phyloP scores from a whole-genome alignment of 2,329 filamentous ascomycete species.

The Pseudocercospora ulei region DNA sequence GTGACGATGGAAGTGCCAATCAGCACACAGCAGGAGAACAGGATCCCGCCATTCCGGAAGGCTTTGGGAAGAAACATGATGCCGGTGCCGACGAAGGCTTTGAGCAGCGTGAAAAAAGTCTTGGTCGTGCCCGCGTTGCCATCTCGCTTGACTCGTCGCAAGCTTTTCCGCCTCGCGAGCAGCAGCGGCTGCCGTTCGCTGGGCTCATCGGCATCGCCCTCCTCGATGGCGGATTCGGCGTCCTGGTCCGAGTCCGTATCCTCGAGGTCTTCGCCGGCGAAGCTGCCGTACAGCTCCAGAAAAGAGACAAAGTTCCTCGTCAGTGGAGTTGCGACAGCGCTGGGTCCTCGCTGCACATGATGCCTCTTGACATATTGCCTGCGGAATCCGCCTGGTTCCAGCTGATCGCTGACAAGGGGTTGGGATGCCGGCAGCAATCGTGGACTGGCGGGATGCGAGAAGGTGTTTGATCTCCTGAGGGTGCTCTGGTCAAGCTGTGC shows the following conservation, averaged over 20 bases:
- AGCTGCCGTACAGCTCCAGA: constrained; percentile 63
- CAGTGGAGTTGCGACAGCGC: constrained; percentile 44
- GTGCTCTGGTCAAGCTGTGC: constrained; percentile 32
- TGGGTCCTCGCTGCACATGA: constrained; percentile 38
- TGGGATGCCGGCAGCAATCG: constrained; percentile 23
- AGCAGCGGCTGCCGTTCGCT: constrained; percentile 53
- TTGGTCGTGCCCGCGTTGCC: constrained; percentile 60
- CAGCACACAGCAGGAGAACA: constrained; percentile 63
- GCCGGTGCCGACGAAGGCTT: constrained; percentile 69
- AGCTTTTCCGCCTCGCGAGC: constrained; percentile 48
- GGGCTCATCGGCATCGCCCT: constrained; percentile 49
- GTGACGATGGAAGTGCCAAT: constrained; percentile 56
- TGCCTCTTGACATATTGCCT: constrained; percentile 44
- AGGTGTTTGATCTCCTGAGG: constrained; percentile 53
- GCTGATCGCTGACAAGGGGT: constrained; percentile 39
- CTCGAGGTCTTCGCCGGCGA: constrained; percentile 61
- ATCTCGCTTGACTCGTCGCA: constrained; percentile 39
- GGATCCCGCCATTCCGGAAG: constrained; percentile 65
- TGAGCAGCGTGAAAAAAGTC: constrained; percentile 68
- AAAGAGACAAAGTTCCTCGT: constrained; percentile 66
- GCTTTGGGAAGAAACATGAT: constrained; percentile 76
- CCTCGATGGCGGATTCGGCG: constrained; percentile 45
- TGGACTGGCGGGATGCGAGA: constrained; percentile 43
- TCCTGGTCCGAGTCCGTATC: constrained; percentile 44
- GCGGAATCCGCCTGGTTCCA: constrained; percentile 47